phyloP scores from a whole-genome alignment of 345 rosid genomes.

The Syzygium aqueum region DNA sequence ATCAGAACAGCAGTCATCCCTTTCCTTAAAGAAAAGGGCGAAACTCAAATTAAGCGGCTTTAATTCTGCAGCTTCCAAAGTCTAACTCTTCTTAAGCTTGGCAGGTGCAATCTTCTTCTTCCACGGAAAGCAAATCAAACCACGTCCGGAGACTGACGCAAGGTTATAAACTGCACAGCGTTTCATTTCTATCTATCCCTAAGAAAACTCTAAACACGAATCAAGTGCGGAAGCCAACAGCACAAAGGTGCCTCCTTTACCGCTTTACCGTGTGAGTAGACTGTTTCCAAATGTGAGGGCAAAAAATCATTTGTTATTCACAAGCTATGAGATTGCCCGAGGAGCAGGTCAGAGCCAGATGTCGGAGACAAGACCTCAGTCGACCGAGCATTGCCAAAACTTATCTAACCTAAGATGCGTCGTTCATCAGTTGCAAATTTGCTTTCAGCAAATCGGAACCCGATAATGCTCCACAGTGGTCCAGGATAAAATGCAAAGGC shows the following conservation, averaged over 20 bases:
- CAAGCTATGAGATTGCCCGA: slow-evolving; percentile 3
- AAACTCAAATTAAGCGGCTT: neutral
- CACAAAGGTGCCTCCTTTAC: neutral
- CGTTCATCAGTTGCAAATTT: neutral
- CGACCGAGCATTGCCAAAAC: neutral
- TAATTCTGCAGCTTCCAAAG: neutral
- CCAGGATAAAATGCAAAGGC: neutral
- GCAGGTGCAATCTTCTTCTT: neutral
- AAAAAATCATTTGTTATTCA: slow-evolving; percentile 11
- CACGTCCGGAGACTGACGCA: neutral
- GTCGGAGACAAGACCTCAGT: neutral
- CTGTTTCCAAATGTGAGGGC: neutral
- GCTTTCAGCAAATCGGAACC: neutral
- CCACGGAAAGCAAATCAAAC: neutral
- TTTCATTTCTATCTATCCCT: neutral
- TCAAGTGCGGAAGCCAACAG: neutral
- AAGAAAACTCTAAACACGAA: neutral
- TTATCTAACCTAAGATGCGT: neutral
- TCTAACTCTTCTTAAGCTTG: neutral
- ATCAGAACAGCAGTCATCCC: too few relatives aligned
- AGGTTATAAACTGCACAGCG: neutral
- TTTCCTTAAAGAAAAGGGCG: too few relatives aligned
- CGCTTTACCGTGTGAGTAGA: neutral
- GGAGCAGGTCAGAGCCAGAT: neutral
- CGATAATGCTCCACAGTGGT: neutral